Evolutionary conservation across 306 rosid genomes (phyloP).

Genomic region (Vicia faba): DNA sequence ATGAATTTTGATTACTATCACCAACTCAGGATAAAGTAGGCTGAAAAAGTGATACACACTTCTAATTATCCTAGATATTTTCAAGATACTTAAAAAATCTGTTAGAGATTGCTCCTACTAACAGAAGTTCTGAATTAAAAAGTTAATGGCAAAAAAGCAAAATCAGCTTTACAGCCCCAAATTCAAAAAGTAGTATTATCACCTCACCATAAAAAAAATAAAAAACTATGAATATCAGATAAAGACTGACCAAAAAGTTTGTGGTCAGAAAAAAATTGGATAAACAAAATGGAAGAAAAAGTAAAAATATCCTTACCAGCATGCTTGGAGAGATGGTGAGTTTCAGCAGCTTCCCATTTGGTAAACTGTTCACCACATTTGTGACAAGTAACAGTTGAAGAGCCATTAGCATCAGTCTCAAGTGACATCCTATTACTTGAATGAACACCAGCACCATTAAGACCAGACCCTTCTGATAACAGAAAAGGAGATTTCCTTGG

Average conservation of each 20-base stretch:
- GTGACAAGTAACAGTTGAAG: conserved; percentile 66
- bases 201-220: conserved; percentile 35
- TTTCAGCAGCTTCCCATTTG: conserved; percentile 94
- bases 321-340: conserved; percentile 90
- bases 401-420: conserved; percentile 55
- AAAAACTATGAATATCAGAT: conserved; percentile 25
- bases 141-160: conserved; percentile 31
- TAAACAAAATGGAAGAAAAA: conserved; percentile 9
- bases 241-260: conserved; percentile 27
- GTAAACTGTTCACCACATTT: conserved; percentile 86
- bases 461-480: conserved; percentile 58
- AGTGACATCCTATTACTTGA: conserved; percentile 58
- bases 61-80: neutral
- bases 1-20: neutral
- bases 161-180: conserved; percentile 27
- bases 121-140: conserved; percentile 26
- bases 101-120: conserved; percentile 25
- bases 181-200: conserved; percentile 25
- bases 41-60: neutral
- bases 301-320: conserved; percentile 54
- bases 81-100: conserved; percentile 35
- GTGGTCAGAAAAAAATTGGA: conserved; percentile 42
- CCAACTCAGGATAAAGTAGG: neutral
- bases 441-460: conserved; percentile 46
- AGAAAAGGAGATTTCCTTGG: conserved; percentile 67